A percentile compares a stretch with the other conserved stretches of the same genome.
Evolutionary conservation across 192 early-diverging fungal species (phyloP).

Genomic region (Gaertneriomyces semiglobifer): DNA sequence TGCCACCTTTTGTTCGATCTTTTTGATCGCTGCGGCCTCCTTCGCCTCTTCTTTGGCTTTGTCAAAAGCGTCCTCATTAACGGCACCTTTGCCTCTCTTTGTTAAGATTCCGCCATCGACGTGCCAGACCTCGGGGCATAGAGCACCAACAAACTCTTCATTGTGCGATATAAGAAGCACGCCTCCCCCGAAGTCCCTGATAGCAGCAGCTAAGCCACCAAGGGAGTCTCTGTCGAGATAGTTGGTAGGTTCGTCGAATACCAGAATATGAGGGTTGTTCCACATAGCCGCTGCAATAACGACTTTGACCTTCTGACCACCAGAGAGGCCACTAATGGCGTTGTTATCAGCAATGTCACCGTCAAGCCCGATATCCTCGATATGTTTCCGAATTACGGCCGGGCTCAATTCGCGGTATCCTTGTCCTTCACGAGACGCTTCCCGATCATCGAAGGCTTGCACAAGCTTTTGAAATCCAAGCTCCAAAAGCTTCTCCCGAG

Average conservation of each 20-base stretch:
- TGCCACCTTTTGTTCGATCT: constrained; percentile 47
- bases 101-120: constrained; percentile 55
- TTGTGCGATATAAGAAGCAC: constrained; percentile 82
- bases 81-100: constrained; percentile 34
- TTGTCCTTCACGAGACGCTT: constrained; percentile 69
- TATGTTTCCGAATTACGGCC: constrained; percentile 67
- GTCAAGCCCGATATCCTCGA: constrained; percentile 73
- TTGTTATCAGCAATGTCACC: constrained; percentile 71
- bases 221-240: constrained; percentile 72
- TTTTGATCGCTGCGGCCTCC: constrained; percentile 32
- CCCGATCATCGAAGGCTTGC: constrained; percentile 73
- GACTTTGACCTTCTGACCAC: constrained; percentile 84
- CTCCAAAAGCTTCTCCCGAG: constrained; percentile 64
- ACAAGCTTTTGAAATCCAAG: constrained; percentile 71
- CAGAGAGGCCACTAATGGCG: constrained; percentile 65
- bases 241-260: constrained; percentile 65
- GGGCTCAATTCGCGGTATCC: constrained; percentile 64
- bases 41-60: constrained; percentile 20
- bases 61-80: constrained; percentile 42
- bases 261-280: constrained; percentile 80
- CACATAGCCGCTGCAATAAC: constrained; percentile 81
- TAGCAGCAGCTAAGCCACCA: constrained; percentile 67
- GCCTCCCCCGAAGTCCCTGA: constrained; percentile 71
- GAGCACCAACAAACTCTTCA: constrained; percentile 69
- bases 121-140: constrained; percentile 72